Base-by-base conservation (phyloP, 163 green algal species). In the Volvox carteri region DNA sequence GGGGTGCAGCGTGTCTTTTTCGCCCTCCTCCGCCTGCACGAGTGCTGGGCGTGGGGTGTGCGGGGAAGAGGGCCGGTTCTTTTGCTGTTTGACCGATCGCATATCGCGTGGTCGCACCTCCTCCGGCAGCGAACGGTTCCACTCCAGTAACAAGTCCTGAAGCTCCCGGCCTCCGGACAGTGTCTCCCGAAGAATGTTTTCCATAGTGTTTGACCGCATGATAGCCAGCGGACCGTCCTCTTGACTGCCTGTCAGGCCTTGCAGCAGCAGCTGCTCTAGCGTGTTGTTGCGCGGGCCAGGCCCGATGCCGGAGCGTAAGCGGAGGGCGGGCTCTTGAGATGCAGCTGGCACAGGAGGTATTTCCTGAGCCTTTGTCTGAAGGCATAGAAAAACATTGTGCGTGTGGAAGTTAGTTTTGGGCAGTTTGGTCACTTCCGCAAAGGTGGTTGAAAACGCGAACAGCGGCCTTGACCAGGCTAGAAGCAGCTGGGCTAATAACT, bases 201-300 rank as follows among this genome's bases (percentile, higher is more conserved):
- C 84, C 50, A 89, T 84, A 8, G 84, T 89, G 70, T 75, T 89
- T 25, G 84, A 89, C 21, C 84, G 84, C 84, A 89, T 75, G 52
- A 83, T 76, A 19, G 54, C 41, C 35, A 80, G 65, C 11, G 81
- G 30, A 2, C 81, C 48, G 4, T 77, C 81, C 37, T 75, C 65
- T 30, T 52, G 30, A 4, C 44, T 44, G 9, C 54, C 62, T 0
- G 21, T 44, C 28, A 87, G 33, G 30, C 80, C 80, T 41, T 87
- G 65, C 21, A 87, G 48, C 62, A 87, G 67, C 81, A 87, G 48
- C 48, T 87, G 81, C 81, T 87, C 81, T 12, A 87, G 65, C 0
- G 81, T 87, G 65, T n/a, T 72, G 67, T 70, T 87, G 33, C 81
- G 81, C 44, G 72, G 14, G 67, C 65, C 72, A 33, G 33, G 65